phyloP scores from a whole-genome alignment of 2,329 filamentous ascomycete genomes.

The Pseudocercospora pini-densiflorae region DNA sequence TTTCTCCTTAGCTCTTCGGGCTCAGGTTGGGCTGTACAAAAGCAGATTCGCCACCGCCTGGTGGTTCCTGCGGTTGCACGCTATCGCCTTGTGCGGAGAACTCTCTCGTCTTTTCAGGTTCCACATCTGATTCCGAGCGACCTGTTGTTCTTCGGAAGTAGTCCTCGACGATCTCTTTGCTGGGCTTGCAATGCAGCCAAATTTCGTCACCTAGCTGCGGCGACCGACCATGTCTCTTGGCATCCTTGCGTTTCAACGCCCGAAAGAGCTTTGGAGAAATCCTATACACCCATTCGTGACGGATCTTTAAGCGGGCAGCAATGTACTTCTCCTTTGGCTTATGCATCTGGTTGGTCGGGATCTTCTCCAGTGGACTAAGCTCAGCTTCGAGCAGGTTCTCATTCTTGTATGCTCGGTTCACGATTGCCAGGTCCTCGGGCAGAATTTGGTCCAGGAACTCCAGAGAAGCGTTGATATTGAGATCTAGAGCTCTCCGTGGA shows the following conservation, averaged over 20 bases:
- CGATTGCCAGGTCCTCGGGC: conserved; percentile 52
- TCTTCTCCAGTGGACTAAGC: conserved; percentile 45
- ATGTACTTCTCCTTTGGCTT: conserved; percentile 64
- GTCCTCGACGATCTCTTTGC: conserved; percentile 24
- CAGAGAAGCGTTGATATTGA: conserved; percentile 66
- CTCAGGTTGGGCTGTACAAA: neutral
- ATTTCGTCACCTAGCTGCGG: conserved; percentile 52
- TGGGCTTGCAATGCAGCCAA: conserved; percentile 58
- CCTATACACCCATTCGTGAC: conserved; percentile 61
- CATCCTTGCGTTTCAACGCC: conserved; percentile 42
- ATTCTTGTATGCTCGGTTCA: conserved; percentile 57
- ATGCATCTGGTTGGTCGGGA: conserved; percentile 54
- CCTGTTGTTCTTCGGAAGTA: conserved; percentile 25
- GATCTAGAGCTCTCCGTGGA: conserved; percentile 63
- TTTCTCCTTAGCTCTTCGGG: neutral
- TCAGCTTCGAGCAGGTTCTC: conserved; percentile 53
- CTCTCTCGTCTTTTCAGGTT: conserved; percentile 4
- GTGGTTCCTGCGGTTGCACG: neutral
- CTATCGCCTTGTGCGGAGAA: conserved; percentile 1
- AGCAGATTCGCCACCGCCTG: neutral
- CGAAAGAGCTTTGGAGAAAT: conserved; percentile 52
- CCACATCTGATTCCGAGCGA: neutral
- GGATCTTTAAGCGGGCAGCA: conserved; percentile 61
- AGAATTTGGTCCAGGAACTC: conserved; percentile 65
- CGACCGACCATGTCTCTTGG: conserved; percentile 44